These are phyloP conservation scores for Zygotorulaspora chibaensis DNA, from an alignment of 805 yeast genomes.

Conservation along the genomic window DNA sequence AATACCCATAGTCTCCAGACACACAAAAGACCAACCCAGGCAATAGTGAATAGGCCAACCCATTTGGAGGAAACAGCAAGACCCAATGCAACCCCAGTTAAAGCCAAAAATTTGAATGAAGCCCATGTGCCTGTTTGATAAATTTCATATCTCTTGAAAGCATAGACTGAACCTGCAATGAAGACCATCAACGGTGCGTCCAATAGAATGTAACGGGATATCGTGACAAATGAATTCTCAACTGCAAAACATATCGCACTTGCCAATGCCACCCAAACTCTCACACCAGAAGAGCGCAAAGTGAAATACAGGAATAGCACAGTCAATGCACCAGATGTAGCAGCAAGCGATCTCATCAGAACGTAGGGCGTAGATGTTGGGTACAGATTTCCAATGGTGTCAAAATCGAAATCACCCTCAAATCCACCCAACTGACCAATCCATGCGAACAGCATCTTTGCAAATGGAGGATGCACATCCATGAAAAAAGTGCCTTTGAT, in stretches of 20 bases:
- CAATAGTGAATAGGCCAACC: constrained; percentile 79
- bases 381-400: constrained; percentile 58
- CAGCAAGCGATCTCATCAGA: constrained; percentile 67
- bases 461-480: constrained; percentile 80
- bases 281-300: constrained; percentile 65
- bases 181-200: constrained; percentile 76
- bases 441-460: constrained; percentile 71
- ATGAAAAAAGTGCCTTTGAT: constrained; percentile 58
- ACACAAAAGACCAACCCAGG: constrained; percentile 68
- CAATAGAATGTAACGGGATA: constrained; percentile 67
- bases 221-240: constrained; percentile 66
- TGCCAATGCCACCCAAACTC: constrained; percentile 56
- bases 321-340: constrained; percentile 63
- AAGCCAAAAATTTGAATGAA: constrained; percentile 57
- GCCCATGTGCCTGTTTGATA: constrained; percentile 53
- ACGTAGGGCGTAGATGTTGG: constrained; percentile 59
- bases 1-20: constrained; percentile 63
- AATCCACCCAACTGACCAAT: constrained; percentile 65
- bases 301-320: constrained; percentile 63
- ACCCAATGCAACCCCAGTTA: constrained; percentile 70
- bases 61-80: constrained; percentile 72
- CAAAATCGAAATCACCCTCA: constrained; percentile 65
- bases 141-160: constrained; percentile 61
- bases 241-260: constrained; percentile 53
- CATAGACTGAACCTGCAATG: constrained; percentile 65